Base-by-base conservation (phyloP, 306 rosid genomes). In the Malus fusca region DNA sequence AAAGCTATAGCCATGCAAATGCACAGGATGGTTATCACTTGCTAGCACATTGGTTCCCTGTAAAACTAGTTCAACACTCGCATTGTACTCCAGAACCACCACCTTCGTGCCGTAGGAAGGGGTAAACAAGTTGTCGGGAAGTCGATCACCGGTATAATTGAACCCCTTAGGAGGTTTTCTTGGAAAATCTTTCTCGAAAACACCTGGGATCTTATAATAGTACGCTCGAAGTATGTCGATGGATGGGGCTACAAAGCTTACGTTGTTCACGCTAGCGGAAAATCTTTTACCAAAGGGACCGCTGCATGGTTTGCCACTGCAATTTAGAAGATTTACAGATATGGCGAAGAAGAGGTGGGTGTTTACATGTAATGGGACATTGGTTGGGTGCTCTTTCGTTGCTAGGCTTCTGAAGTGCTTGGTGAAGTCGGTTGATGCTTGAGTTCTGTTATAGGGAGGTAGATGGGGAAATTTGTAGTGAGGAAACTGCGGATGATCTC, bases 211-310 rank as follows among this genome's bases (percentile, higher is more conserved):
- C 1, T 65, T 42, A 18, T 64, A 26, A 23, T 81, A 75, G 55
- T 75, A 71, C 17, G 84, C 80, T 30, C 62, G 63, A 65, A 81
- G 84, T 18, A 75, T 52, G 33, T 72, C 52, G 12, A 71, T 25
- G 0, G 80, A 43, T 13, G 77, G 84, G 44, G 73, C 8, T 33
- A 81, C 84, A 65, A 81, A 75, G 92, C 90, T 90, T 21, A 90
- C 66, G 82, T 88, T 90, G 79, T 88, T 90, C 82, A 88, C 42
- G 63, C 92, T 90, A 0, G 92, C 85, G 0, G 89, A 67, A 31
- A 88, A 59, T 0, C 79, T 44, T 72, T 74, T 37, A 1, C 81
- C 72, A 33, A 75, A 40, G 1, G 85, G 85, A 11, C 87, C 90
- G 2, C 18, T 1, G 53, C 88, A 88, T 2, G 79, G 59, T 4